Evolutionary conservation across 164 flowering plant genomes (phyloP).

Genomic region (Magnolia changhungtana): DNA sequence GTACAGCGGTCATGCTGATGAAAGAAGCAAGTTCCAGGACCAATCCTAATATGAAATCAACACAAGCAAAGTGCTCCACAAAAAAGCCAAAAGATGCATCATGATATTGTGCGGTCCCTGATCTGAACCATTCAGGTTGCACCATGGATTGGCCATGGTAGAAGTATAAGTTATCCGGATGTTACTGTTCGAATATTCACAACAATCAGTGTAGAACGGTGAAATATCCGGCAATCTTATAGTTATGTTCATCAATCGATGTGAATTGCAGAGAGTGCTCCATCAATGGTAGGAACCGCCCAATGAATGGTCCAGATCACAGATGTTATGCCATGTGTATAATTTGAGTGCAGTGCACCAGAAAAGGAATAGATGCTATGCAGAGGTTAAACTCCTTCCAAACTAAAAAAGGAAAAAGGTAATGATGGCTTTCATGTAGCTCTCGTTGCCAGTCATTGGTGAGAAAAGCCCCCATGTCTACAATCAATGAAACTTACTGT

Average conservation of each 20-base stretch:
- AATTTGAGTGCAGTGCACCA: no score
- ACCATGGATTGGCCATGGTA: no score
- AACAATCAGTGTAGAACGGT: no score
- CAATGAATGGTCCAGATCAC: no score
- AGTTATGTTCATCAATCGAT: no score
- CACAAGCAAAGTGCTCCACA: no score
- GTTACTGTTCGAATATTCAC: background rate
- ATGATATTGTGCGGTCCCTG: background rate
- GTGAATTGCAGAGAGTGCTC: no score
- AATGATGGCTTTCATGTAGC: background rate
- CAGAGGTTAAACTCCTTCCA: background rate
- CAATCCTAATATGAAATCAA: background rate
- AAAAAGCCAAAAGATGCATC: background rate
- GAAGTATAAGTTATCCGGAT: background rate
- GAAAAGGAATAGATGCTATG: no score
- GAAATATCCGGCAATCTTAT: no score
- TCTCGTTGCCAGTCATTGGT: background rate
- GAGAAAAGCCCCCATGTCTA: background rate
- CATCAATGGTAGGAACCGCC: no score
- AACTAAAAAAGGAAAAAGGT: background rate
- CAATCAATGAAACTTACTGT: slow-evolving; percentile 47
- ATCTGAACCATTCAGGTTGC: background rate
- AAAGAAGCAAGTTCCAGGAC: background rate
- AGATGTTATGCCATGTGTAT: no score
- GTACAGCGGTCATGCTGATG: background rate